Percentiles rank a stretch among this genome's conserved stretches.
These are phyloP conservation scores for Microstegium vimineum DNA, from an alignment of 176 grass and related monocot genomes.

Conservation along the genomic window DNA sequence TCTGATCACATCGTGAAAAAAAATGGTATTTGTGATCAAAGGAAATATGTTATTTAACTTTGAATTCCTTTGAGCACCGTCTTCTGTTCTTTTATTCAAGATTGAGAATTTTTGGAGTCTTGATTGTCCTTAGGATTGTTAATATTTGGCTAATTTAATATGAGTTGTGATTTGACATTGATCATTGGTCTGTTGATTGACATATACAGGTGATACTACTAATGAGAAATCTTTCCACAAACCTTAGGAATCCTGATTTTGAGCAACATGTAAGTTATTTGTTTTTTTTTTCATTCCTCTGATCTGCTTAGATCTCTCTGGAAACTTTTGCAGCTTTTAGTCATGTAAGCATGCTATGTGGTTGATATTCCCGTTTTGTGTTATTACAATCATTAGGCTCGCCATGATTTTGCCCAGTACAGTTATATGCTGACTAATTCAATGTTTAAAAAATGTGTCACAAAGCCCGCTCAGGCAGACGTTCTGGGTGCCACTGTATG, in stretches of 20 bases:
- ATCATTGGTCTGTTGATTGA: slow-evolving; percentile 1
- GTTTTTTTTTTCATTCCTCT: background rate
- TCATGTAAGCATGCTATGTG: background rate
- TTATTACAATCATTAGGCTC: background rate
- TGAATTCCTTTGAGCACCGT: background rate
- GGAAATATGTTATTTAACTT: background rate
- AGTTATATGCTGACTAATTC: background rate
- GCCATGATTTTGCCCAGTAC: background rate
- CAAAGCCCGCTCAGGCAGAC: background rate
- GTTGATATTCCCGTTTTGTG: background rate
- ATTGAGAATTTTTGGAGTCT: background rate
- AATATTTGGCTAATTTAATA: background rate
- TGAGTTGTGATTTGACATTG: background rate
- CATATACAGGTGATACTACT: slow-evolving; percentile 70
- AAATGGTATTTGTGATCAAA: background rate
- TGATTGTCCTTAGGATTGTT: background rate
- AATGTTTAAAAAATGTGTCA: background rate
- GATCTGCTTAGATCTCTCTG: background rate
- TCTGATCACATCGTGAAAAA: background rate
- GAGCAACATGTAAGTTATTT: slow-evolving; percentile 70
- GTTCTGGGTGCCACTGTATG: background rate
- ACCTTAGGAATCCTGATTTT: slow-evolving; percentile 81
- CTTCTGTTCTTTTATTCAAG: background rate
- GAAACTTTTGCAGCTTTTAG: background rate
- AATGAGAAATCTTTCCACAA: slow-evolving; percentile 86